Evolutionary conservation across 345 rosid genomes (phyloP), one percentile per base, ranked within the genome.

Genomic region (Fremontodendron californicum): DNA sequence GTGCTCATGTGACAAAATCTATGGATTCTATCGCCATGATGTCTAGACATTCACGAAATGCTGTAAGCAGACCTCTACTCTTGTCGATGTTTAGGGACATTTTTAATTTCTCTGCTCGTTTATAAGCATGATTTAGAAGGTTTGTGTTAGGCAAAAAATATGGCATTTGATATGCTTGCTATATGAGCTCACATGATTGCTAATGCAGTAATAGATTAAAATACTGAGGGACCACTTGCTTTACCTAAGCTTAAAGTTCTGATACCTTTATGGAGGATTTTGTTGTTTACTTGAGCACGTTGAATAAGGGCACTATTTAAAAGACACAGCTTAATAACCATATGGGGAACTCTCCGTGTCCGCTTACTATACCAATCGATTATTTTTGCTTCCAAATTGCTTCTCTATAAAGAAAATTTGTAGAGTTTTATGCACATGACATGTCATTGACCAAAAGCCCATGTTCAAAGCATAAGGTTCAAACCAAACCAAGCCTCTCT

Each of bases 11-110:
- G n/a, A 77, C 91, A 18, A 94, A 85, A 65, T 90, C 92, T 18
- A 82, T 87, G 18, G 87, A 83, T 73, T 87, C 90, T 48, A 73
- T 79, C 58, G 63, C 82, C 88, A 92, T 84, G 80, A 72, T 93
- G 67, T 84, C 88, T 64, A 43, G 48, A 40, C 80, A 70, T 66
- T 83, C 85, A 31, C 89, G 76, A 27, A 72, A 82, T 31, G 82
- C 83, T 57, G 97, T 92, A 84, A 84, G 88, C 51, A 45, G 11
- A 69, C 51, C 29, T 65, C 37, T 29, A 29, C 21, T 9, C 42
- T 48, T 72, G 52, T 19, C 9, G 0, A 13, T 31, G 57, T 67
- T 73, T 48, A 29, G 40, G 51, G 1, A 8, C 4, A 6, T 25
- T 54, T 40, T 71, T 76, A 63, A 29, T 31, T 49, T 48, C 62